Conservation (phyloP, 1,284 basidiomycete genomes). For the Malassezia dermatis region DNA sequence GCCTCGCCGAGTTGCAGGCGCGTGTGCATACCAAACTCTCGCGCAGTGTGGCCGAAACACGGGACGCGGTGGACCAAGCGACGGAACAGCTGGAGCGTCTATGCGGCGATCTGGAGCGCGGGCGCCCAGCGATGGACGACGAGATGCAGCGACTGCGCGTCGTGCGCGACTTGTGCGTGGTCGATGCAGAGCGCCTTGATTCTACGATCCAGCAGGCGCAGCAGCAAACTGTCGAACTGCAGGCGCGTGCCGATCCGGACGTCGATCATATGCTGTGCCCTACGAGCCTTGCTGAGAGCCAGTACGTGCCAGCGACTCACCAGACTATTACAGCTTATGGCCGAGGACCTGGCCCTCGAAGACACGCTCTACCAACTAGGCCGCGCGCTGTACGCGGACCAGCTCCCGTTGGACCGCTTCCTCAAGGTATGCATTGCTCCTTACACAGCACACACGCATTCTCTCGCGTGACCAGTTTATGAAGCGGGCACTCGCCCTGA, state of each 20-base stretch:
- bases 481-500: conserved; percentile 34
- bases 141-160: conserved; percentile 90
- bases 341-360: conserved; percentile 97
- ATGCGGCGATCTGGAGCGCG: conserved; percentile 70
- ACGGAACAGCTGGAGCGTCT: conserved; percentile 67
- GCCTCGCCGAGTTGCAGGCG: conserved; percentile 71
- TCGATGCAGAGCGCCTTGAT: conserved; percentile 61
- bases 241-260: conserved; percentile 22
- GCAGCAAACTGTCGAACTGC: conserved; percentile 57
- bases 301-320: conserved; percentile 10
- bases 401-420: conserved; percentile 36
- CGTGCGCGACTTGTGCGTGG: conserved; percentile 79
- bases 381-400: conserved; percentile 76
- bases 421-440: conserved; percentile 22
- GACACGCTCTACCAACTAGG: conserved; percentile 96
- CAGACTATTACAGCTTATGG: conserved; percentile 71
- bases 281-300: conserved; percentile 41
- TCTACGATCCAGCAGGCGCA: conserved; percentile 60
- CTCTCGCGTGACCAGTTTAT: conserved; percentile 45
- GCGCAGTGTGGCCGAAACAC: conserved; percentile 60
- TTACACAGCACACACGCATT: conserved; percentile 30
- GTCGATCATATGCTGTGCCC: conserved; percentile 32
- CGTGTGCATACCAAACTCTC: conserved; percentile 66
- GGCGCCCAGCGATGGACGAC: conserved; percentile 82
- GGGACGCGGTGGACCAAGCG: conserved; percentile 60